Evolutionary conservation across 352 stramenopile species (phyloP), one percentile per base, ranked within the genome.

Genomic region (Phytophthora aleatoria): DNA sequence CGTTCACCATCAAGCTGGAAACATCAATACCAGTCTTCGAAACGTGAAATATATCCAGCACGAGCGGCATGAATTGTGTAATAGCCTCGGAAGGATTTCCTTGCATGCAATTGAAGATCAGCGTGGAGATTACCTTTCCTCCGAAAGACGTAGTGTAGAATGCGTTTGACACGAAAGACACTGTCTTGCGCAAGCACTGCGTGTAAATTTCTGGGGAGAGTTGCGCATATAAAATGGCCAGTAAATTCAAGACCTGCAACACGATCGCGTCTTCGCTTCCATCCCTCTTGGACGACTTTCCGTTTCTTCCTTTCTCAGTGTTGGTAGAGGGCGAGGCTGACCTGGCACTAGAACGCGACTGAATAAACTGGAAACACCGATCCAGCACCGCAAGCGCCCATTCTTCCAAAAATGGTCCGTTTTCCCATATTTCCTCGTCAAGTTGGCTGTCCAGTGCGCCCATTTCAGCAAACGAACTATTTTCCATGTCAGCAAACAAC

Each of bases 121-220:
- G 58, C 24, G 68, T 71, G 1, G 80, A 78, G 16, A 90, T 59
- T 2, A 89, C 74, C 35, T 87, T 87, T 9, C 84, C 79, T 53
- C 82, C 80, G 24, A 89, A 91, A 5, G 71, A 31, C 3, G 81
- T 82, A 13, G 83, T 80, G 49, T 91, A 89, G 47, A 88, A 91
- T 27, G 72, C 76, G 51, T 68, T 78, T n/a, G 67, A 71, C 11
- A 88, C 76, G 24, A 91, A 91, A 5, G 47, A 26, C 6, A 83
- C 54, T 1, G 79, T 91, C 57, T 87, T 89, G 11, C 72, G 69
- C 30, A 91, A 59, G 3, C 78, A 71, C 53, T 78, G 67, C 5
- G 65, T 63, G 56, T 89, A 93, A 24, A 93, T 68, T 45, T 71
- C 61, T 8, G 82, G 84, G 7, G 82, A 91, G 64, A 91, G 77